These are phyloP conservation scores for Thraustotheca clavata DNA, from an alignment of 352 stramenopile species.

Conservation along the genomic window DNA sequence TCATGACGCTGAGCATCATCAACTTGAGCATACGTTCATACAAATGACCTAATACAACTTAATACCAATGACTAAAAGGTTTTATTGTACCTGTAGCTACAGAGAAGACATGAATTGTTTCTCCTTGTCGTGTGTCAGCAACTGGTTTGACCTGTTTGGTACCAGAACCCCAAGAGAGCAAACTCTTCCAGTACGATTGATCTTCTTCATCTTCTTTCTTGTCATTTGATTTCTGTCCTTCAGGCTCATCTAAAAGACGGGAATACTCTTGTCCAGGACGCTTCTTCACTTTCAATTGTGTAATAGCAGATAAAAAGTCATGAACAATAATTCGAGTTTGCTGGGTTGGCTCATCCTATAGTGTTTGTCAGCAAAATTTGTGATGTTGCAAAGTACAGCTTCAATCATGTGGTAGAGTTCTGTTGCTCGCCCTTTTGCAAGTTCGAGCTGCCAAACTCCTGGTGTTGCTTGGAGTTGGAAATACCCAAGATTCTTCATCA, in stretches of 20 bases:
- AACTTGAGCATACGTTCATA: constrained; percentile 99
- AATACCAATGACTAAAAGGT: neutral
- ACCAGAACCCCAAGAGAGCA: constrained; percentile 61
- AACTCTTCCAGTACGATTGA: constrained; percentile 54
- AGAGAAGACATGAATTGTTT: constrained; percentile 98
- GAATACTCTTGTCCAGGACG: constrained; percentile 80
- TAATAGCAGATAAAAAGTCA: constrained; percentile 84
- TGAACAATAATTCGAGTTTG: constrained; percentile 45
- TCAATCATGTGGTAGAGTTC: constrained; percentile 77
- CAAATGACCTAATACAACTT: constrained; percentile 70
- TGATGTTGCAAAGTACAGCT: neutral
- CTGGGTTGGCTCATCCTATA: constrained; percentile 29
- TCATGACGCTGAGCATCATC: constrained; percentile 99
- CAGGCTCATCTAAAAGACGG: constrained; percentile 43
- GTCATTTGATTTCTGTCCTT: neutral
- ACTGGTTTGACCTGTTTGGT: neutral
- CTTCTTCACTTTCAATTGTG: constrained; percentile 89
- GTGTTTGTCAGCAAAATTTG: constrained; percentile 19
- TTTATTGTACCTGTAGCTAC: constrained; percentile 75
- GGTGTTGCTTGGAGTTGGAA: constrained; percentile 97
- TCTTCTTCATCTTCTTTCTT: constrained; percentile 9
- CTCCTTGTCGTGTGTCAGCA: constrained; percentile 39
- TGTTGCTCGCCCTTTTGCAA: constrained; percentile 71
- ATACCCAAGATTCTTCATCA: constrained; percentile 99
- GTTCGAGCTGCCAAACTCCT: constrained; percentile 90